These are phyloP conservation scores for Dryas octopetala DNA, from an alignment of 306 rosid genomes.

Conservation along the genomic window DNA sequence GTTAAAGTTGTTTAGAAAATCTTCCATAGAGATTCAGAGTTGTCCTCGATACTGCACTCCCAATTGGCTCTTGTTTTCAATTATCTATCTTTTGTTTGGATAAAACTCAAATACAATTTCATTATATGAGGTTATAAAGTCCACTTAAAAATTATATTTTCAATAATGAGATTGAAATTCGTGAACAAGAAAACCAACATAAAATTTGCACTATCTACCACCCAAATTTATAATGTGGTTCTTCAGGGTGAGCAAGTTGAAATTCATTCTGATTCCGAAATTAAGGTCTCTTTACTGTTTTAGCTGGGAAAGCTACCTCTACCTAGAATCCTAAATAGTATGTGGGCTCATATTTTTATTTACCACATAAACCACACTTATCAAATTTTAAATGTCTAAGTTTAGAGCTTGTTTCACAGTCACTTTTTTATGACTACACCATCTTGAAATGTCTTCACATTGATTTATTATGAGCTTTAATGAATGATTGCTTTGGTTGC, in stretches of 20 bases:
- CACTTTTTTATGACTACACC: too few species aligned
- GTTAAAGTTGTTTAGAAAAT: too few species aligned
- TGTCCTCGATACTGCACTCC: too few species aligned
- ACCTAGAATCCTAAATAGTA: background rate
- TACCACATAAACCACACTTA: too few species aligned
- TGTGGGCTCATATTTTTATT: background rate
- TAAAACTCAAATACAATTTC: too few species aligned
- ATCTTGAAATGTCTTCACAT: background rate
- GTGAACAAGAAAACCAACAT: background rate
- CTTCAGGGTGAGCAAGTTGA: background rate
- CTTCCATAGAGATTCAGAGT: too few species aligned
- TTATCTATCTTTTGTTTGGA: too few species aligned
- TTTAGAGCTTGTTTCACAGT: too few species aligned
- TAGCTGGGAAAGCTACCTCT: slow-evolving; percentile 6
- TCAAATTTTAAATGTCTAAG: too few species aligned
- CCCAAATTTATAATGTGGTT: background rate
- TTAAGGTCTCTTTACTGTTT: background rate
- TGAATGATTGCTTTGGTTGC: background rate
- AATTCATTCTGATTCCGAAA: background rate
- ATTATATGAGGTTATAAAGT: too few species aligned
- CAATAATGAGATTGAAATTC: background rate
- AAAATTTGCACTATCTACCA: background rate
- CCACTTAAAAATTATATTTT: too few species aligned
- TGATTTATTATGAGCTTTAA: background rate
- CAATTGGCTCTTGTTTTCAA: too few species aligned